Percentiles rank a stretch among this genome's conserved stretches.
Evolutionary conservation across 2,329 filamentous ascomycete species (phyloP).

Genomic region (Fusarium haematococcum): DNA sequence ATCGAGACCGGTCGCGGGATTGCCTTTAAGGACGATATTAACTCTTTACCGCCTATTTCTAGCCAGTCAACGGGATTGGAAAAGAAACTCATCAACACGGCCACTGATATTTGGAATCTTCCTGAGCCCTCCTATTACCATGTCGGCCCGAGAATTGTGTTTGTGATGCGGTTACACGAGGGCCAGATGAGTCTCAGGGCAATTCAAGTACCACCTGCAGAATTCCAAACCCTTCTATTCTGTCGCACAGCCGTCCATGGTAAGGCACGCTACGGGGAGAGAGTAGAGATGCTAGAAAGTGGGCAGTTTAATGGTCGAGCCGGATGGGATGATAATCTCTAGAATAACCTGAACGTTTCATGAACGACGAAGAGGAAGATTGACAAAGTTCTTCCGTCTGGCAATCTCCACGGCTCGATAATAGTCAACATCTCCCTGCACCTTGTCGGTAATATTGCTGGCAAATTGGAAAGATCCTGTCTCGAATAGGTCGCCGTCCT

Average conservation of each 20-base stretch:
- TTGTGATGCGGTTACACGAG: conserved; percentile 28
- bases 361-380: conserved; percentile 10
- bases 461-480: not conserved
- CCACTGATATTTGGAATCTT: conserved; percentile 17
- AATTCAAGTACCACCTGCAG: conserved; percentile 15
- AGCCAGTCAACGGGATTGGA: not conserved
- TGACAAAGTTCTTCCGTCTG: conserved; percentile 27
- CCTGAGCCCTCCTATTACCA: conserved; percentile 35
- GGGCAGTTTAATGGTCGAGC: conserved; percentile 28
- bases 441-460: not conserved
- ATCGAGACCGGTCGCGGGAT: not conserved
- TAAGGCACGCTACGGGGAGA: conserved; percentile 25
- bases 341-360: not conserved
- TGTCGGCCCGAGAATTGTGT: conserved; percentile 26
- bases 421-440: conserved; percentile 19
- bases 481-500: not conserved
- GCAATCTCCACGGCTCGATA: conserved; percentile 27
- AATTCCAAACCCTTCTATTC: conserved; percentile 36
- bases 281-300: conserved; percentile 23
- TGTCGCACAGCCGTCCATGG: conserved; percentile 34
- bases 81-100: not conserved
- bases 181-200: conserved; percentile 24
- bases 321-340: conserved; percentile 7
- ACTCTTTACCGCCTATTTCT: not conserved
- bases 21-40: not conserved